Evolutionary conservation across 169 alveolate genomes (phyloP), one percentile per base, ranked within the genome.

Genomic region (Eimeria necatrix): DNA sequence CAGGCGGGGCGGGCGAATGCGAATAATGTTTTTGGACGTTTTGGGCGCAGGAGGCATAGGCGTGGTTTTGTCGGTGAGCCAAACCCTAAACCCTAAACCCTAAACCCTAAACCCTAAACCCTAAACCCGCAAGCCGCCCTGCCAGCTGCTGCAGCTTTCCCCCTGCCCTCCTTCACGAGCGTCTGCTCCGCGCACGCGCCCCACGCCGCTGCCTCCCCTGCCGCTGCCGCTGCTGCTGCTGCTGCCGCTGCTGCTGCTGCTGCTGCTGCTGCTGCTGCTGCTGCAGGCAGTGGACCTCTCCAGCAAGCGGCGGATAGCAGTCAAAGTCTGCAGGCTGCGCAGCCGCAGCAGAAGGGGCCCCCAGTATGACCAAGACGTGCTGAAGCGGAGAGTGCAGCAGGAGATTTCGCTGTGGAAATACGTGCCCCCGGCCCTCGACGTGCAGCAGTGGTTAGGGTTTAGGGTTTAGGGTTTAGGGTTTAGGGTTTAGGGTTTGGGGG

Each of bases 1-100:
- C 98, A 68, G 59, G 99, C 93, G 89, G 99, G 97, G 14, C 99
- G 99, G 6, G 99, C 99, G 51, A 99, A 99, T 48, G 99, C 99
- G 20, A 99, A 97, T 53, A 99, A 95, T 18, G 99, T 95, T 93
- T 99, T 99, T 46, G 99, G 98, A 0, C 99, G 98, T 88, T 97
- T 16, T 16, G 68, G 9, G n/a, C n/a, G 68, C 9, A 56, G 68
- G 68, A n/a, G 97, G 83, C 98, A 96, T 51, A 99, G 96, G 61
- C 99, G 98, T 71, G 98, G 98, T 96, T 97, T 97, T 26, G 32
- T 24, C 14, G 4, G 8, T 8, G 14, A 18, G 49, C 88, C 20
- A 41, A 78, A 78, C 68, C 64, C 88, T 49, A 78, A 78, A 60
- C 71, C 71, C 71, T 60, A 60, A 60, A 60, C 71, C 71, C 71